Evolutionary conservation across 139 green algal species (phyloP), one percentile per base, ranked within the genome.

Genomic region (Picochlorum sp.): DNA sequence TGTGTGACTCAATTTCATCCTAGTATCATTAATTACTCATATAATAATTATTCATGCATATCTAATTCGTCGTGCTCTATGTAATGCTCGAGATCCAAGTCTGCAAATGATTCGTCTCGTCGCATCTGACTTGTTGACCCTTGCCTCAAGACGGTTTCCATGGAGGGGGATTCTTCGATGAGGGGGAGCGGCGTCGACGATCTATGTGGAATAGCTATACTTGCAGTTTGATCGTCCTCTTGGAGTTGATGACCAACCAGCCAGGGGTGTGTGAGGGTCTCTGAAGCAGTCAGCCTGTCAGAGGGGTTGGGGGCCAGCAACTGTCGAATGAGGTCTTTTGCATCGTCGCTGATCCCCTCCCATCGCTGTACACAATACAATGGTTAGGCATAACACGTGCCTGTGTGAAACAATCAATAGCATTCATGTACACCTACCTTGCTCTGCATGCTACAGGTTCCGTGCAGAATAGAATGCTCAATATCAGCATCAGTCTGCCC

Each of bases 221-320:
- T 44, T 8, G 6, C 16, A 13, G 34, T 28, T 44, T 51, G 10
- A 24, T 45, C 28, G 30, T 30, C 13, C 1, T 41, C 10, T 13
- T 54, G 9, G 18, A 54, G 16, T 54, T 20, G n/a, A 20, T 54
- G 47, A 11, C 34, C 8, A 11, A 32, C 5, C 28, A 75, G 30
- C 82, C 88, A 95, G 5, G 68, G 60, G 65, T 96, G 88, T 26
- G 81, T 23, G 54, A 96, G 73, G 9, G 78, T 80, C 66, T 90
- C 50, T 28, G 61, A 37, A 1, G 88, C 87, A 6, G 80, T 83
- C n/a, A 88, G 72, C 23, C 88, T 77, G 64, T 79, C 67, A 1
- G 21, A 32, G 0, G 88, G 81, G 52, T 95, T 69, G 4, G 34
- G 30, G 26, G 71, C 41, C 60, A 85, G 61, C 65, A 85, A 63